Evolutionary conservation across 2,329 filamentous ascomycete genomes (phyloP).

Genomic region (Botrytis porri): DNA sequence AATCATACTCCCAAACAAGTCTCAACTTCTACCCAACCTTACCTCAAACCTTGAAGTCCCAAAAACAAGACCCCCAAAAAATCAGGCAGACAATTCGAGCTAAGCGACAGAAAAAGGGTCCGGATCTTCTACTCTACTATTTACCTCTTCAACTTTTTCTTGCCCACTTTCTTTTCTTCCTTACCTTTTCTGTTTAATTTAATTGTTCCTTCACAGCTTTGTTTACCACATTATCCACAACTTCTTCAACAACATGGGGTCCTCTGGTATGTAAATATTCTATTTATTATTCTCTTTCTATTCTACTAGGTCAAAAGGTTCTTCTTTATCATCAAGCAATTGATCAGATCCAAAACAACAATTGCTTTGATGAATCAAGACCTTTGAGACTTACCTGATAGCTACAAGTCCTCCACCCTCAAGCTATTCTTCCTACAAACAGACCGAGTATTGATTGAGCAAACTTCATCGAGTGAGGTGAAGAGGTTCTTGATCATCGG

Average conservation of each 20-base stretch:
- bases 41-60: neutral
- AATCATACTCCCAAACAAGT: neutral
- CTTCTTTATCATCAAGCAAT: neutral
- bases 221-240: neutral
- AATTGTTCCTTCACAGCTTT: neutral
- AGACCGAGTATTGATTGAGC: neutral
- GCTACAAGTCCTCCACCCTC: neutral
- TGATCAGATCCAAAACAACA: neutral
- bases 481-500: neutral
- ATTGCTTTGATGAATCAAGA: neutral
- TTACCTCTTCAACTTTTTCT: neutral
- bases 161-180: neutral
- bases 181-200: neutral
- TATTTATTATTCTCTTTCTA: neutral
- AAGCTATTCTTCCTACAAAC: neutral
- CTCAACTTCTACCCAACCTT: accelerated
- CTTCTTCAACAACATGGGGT: neutral
- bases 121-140: neutral
- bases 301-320: neutral
- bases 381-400: neutral
- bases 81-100: neutral
- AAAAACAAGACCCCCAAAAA: neutral
- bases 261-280: neutral
- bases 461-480: neutral
- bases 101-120: slow-evolving; percentile 14